Base-by-base conservation (phyloP, 352 stramenopile genomes). In the Peronospora farinosa region DNA sequence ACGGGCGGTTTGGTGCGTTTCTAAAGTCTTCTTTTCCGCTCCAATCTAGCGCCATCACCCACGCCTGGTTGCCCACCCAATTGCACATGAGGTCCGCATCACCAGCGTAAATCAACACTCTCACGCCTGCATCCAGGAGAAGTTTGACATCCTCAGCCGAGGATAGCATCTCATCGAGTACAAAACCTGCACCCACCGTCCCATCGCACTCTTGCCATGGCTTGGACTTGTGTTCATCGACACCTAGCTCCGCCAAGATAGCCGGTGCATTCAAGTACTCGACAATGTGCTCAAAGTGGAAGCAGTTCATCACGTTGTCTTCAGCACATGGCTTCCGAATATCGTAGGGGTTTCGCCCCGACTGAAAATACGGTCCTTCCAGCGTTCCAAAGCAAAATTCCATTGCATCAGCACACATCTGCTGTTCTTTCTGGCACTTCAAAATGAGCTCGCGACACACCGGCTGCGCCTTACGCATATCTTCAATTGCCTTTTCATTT, bases 1-100 rank as follows among this genome's bases (percentile, higher is more conserved):
- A 62, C 25, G 30, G 56, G 28, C 42, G 69, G 47, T 64, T 73
- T 5, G 47, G 23, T 3, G 63, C 79, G 4, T 49, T 58, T 31
- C 92, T 86, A 69, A 98, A 98, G 10, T 78, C 68, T 9, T 65
- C 51, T 60, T 89, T 82, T 38, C 95, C 90, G 21, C 56, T 75
- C 96, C 96, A 99, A 25, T 97, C 78, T 33, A 99, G 67, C 5
- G 58, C 77, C 21, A 89, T 64, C 0, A 91, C 96, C 95, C 94
- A 98, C 21, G 93, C 94, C 51, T 96, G 58, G 60, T 98, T 98
- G 17, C 95, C 96, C 37, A 97, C 62, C 76, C 96, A 98, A 64
- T 99, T 98, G 72, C 89, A 98, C 65, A 98, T 97, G 54, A 98
- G 96, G 65, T 98, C 96, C 8, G 90, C 76, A 67, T 99, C 96